These are phyloP conservation scores for Saccharomyces hybrid DNA, from an alignment of 1,139 yeast genomes.

Conservation along the genomic window DNA sequence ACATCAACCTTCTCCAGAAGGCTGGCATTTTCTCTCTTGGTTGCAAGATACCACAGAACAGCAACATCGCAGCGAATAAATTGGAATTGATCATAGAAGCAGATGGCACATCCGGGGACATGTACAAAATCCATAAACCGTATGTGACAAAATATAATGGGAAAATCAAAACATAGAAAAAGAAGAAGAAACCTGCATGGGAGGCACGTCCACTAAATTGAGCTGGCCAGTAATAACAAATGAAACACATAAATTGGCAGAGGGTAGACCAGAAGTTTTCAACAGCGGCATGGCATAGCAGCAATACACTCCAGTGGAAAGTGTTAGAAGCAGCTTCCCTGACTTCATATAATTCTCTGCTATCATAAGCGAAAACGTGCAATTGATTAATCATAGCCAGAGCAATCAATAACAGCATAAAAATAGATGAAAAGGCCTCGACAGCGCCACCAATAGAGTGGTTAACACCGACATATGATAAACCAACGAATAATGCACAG, in stretches of 20 bases:
- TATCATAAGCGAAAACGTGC: constrained; percentile 38
- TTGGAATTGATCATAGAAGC: constrained; percentile 43
- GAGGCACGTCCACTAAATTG: constrained; percentile 35
- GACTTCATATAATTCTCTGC: constrained; percentile 52
- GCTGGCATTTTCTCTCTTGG: constrained; percentile 43
- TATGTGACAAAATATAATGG: constrained; percentile 41
- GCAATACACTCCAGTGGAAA: constrained; percentile 48
- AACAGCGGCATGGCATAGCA: constrained; percentile 36
- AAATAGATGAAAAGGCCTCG: constrained; percentile 46
- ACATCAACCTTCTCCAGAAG: constrained; percentile 51
- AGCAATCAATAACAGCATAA: constrained; percentile 49
- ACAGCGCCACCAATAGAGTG: constrained; percentile 41
- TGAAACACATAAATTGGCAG: constrained; percentile 37
- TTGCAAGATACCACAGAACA: constrained; percentile 56
- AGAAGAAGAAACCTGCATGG: constrained; percentile 39
- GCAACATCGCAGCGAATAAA: constrained; percentile 40
- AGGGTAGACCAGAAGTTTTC: constrained; percentile 43
- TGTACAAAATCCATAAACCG: constrained; percentile 44
- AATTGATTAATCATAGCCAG: constrained; percentile 52
- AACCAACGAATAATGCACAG: constrained; percentile 45
- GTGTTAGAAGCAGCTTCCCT: constrained; percentile 58
- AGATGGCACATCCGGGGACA: constrained; percentile 44
- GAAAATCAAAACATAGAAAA: constrained; percentile 39
- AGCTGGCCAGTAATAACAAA: constrained; percentile 40
- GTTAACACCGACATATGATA: constrained; percentile 41